Evolutionary conservation across 2,329 filamentous ascomycete species (phyloP).

Genomic region (Coniochaeta sp.): DNA sequence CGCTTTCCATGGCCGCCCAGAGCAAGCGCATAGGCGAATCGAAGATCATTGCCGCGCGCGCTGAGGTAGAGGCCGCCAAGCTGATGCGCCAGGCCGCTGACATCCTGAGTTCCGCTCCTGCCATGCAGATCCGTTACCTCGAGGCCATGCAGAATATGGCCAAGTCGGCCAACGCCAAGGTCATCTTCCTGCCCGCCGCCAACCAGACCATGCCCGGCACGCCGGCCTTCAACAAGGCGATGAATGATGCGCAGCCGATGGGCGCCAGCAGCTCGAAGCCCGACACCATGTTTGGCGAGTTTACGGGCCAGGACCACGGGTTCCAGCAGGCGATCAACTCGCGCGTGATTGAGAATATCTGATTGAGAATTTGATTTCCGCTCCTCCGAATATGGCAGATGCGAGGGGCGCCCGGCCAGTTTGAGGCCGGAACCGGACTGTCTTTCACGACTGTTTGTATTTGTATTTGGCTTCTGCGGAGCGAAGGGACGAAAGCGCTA

Average conservation of each 20-base stretch:
- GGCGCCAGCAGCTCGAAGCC: slow-evolving; percentile 37
- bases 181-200: slow-evolving; percentile 70
- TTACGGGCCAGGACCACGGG: slow-evolving; percentile 46
- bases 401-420: not conserved
- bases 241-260: slow-evolving; percentile 29
- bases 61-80: slow-evolving; percentile 86
- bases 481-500: not conserved
- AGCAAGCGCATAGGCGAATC: slow-evolving; percentile 97
- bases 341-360: slow-evolving; percentile 80
- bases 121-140: slow-evolving; percentile 97
- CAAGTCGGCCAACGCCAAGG: slow-evolving; percentile 82
- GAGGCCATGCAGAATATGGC: slow-evolving; percentile 99
- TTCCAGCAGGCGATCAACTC: slow-evolving; percentile 80
- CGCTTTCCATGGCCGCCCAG: slow-evolving; percentile 95
- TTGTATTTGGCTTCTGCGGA: not conserved
- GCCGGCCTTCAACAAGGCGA: slow-evolving; percentile 31
- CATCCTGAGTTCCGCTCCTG: slow-evolving; percentile 82
- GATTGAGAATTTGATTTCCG: too few relatives aligned
- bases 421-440: not conserved
- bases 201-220: slow-evolving; percentile 51
- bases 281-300: slow-evolving; percentile 36
- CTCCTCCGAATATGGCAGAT: not conserved
- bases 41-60: slow-evolving; percentile 96
- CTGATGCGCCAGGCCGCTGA: slow-evolving; percentile 91
- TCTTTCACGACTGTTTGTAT: not conserved